These are phyloP conservation scores for Tuber microsphaerosporum DNA, from an alignment of 495 filamentous ascomycete species.

Conservation along the genomic window DNA sequence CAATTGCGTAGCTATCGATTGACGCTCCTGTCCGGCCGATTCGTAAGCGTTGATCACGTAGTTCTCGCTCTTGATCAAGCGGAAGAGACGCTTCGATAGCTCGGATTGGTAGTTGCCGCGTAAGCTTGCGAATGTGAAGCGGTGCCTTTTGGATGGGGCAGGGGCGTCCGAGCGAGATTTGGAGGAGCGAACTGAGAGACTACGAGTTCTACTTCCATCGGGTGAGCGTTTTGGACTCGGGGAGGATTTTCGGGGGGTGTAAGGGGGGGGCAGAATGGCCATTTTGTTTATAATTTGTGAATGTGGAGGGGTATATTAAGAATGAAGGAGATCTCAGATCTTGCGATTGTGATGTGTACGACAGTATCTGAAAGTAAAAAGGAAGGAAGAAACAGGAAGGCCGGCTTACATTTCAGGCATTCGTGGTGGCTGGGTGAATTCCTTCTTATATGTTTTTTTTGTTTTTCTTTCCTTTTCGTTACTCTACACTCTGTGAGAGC, in stretches of 20 bases:
- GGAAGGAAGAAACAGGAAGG: constrained; percentile 21
- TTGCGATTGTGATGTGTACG: background rate
- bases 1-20: constrained; percentile 79
- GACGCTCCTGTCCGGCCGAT: constrained; percentile 68
- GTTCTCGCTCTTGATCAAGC: constrained; percentile 88
- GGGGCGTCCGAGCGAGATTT: constrained; percentile 36
- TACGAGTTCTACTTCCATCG: constrained; percentile 44
- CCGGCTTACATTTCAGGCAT: constrained; percentile 32
- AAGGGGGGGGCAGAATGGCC: constrained; percentile 41
- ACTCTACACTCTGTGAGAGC: background rate
- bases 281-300: constrained; percentile 16
- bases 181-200: constrained; percentile 53
- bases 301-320: constrained; percentile 11
- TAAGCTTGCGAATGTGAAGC: constrained; percentile 73
- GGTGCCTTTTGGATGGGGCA: constrained; percentile 47
- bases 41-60: constrained; percentile 74
- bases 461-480: background rate
- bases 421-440: constrained; percentile 13
- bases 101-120: constrained; percentile 76
- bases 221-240: constrained; percentile 31
- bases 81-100: constrained; percentile 73
- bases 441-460: constrained; percentile 23
- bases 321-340: background rate
- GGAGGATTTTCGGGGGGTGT: constrained; percentile 29
- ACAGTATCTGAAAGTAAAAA: background rate